These are phyloP conservation scores for Intubia oerlemansii DNA, from an alignment of 2,329 filamentous ascomycete genomes.

Conservation along the genomic window DNA sequence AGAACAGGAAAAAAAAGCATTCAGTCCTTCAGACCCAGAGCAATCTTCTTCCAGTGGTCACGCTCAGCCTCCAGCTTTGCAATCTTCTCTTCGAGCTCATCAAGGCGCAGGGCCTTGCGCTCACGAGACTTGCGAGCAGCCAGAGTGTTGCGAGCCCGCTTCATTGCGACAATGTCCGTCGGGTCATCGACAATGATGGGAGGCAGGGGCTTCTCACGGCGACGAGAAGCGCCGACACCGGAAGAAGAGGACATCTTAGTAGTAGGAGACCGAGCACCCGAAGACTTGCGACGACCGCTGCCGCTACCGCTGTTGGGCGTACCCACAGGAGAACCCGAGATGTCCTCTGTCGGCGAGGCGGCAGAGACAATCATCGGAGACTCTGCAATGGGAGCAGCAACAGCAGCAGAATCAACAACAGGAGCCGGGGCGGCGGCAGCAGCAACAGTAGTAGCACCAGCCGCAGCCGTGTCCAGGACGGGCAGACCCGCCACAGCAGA, in stretches of 20 bases:
- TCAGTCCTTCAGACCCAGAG: slow-evolving; percentile 16
- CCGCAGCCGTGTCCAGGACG: neutral
- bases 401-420: slow-evolving; percentile 9
- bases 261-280: slow-evolving; percentile 17
- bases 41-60: slow-evolving; percentile 42
- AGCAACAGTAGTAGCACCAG: too few relatives aligned
- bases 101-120: slow-evolving; percentile 59
- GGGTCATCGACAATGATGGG: slow-evolving; percentile 59
- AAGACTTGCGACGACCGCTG: slow-evolving; percentile 26
- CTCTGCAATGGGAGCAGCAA: neutral
- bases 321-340: too few relatives aligned
- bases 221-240: slow-evolving; percentile 45
- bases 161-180: slow-evolving; percentile 56
- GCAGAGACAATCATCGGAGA: neutral
- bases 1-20: slow-evolving; percentile 6
- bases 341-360: neutral
- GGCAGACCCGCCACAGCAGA: slow-evolving; percentile 1
- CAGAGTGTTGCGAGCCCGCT: slow-evolving; percentile 83
- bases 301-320: too few relatives aligned
- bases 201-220: slow-evolving; percentile 62
- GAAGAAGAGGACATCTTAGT: slow-evolving; percentile 44
- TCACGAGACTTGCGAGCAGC: slow-evolving; percentile 85
- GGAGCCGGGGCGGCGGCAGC: too few relatives aligned
- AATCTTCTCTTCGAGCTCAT: slow-evolving; percentile 55
- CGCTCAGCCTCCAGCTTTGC: slow-evolving; percentile 43